Base-by-base conservation (phyloP, 2,329 filamentous ascomycete species). In the Nigrospora osmanthi region DNA sequence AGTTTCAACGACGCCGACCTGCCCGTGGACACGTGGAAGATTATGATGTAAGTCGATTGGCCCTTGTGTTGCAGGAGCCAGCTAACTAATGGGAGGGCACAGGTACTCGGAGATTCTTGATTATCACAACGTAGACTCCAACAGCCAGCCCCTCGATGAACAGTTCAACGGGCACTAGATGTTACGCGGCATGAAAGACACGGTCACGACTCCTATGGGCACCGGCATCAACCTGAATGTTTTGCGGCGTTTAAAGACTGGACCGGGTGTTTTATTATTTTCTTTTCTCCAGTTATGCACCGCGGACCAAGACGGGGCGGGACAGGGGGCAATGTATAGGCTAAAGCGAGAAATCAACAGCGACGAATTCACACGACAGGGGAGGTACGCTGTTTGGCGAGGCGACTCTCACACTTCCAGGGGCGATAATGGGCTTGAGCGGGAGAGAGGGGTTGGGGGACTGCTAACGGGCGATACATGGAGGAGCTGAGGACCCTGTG, bases 91-190 rank as follows among this genome's bases (percentile, higher is more conserved):
- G 36, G 31, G 48, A 52, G 54, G 55, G 49, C 57, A 43, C 62
- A 95, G 90, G 89, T 97, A 97, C 75, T 95, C 90, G 43, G 91
- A 97, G 67, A 97, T 98, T 58, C 84, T 97, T 58, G 90, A 97
- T 68, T 97, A 96, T 69, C 93, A 97, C 71, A 96, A 97, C 61
- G 85, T 95, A 51, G 89, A 95, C 49, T 67, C 74, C 38, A 61
- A 58, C 35, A 58, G 60, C 39, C 53, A 58, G 53, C 58, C 59
- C 19, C 54, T 59, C 50, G 66, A 70, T 56, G 70, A 65, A 42
- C 58, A 43, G 19, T 43, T 59, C 52, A 62, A 65, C 52, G 65
- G 62, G 48, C 65, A 70, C 63, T 65, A 59, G 32, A 35, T 14
- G 14, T 35, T n/a, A n/a, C 15, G 13, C 13, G 13, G 34, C 34